These are phyloP conservation scores for Purpureocillium lavendulum DNA, from an alignment of 2,329 filamentous ascomycete genomes.

Conservation along the genomic window DNA sequence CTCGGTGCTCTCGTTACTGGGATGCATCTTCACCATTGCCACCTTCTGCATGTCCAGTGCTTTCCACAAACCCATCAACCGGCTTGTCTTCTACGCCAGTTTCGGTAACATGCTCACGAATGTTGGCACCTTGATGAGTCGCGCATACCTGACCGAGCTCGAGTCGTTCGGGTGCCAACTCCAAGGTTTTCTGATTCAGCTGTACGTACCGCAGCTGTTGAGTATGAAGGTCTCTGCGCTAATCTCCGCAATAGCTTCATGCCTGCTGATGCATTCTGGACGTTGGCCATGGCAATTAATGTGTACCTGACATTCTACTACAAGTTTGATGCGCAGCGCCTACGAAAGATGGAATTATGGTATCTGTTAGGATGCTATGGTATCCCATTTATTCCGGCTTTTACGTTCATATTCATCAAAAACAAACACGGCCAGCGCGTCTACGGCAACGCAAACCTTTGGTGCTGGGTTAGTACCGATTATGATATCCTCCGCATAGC, in stretches of 20 bases:
- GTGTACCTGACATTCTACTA: slow-evolving; percentile 75
- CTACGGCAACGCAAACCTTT: slow-evolving; percentile 68
- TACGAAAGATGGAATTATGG: slow-evolving; percentile 61
- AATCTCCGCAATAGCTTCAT: slow-evolving; percentile 54
- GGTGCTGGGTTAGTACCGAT: slow-evolving; percentile 66
- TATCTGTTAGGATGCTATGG: slow-evolving; percentile 68
- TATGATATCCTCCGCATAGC: slow-evolving; percentile 68
- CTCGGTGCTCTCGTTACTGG: slow-evolving; percentile 63
- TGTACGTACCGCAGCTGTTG: slow-evolving; percentile 41
- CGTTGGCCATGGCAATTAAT: slow-evolving; percentile 74
- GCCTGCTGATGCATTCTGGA: slow-evolving; percentile 69
- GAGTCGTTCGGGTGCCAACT: slow-evolving; percentile 55
- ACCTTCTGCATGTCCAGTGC: slow-evolving; percentile 60
- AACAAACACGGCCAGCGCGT: slow-evolving; percentile 43
- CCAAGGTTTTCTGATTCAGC: slow-evolving; percentile 74
- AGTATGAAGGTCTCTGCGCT: slow-evolving; percentile 9
- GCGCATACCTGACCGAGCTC: slow-evolving; percentile 43
- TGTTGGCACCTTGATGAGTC: slow-evolving; percentile 66
- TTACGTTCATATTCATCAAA: slow-evolving; percentile 59
- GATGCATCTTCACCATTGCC: slow-evolving; percentile 61
- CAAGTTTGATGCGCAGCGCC: slow-evolving; percentile 56
- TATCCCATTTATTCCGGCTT: slow-evolving; percentile 58
- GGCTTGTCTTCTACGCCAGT: slow-evolving; percentile 75
- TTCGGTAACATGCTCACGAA: slow-evolving; percentile 75
- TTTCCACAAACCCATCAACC: slow-evolving; percentile 82